Conservation (phyloP, 2,329 filamentous ascomycete species). For the Monascus ruber region DNA sequence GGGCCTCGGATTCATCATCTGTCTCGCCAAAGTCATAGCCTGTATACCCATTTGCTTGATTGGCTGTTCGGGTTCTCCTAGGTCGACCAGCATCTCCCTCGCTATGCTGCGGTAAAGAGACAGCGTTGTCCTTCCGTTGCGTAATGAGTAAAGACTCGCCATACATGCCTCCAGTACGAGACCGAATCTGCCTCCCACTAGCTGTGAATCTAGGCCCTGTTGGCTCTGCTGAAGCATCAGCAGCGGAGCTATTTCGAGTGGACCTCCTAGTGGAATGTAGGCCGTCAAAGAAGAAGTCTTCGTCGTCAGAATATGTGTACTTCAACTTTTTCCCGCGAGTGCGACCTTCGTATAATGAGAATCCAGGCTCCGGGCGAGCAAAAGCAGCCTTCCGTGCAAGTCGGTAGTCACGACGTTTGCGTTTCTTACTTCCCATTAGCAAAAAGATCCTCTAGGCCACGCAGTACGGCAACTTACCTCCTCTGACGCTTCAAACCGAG, state of each 20-base stretch:
- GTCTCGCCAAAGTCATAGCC: conserved; percentile 52
- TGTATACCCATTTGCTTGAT: conserved; percentile 27
- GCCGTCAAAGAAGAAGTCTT: conserved; percentile 55
- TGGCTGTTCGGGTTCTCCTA: conserved; percentile 26
- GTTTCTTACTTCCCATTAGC: conserved; percentile 50
- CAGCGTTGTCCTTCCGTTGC: conserved; percentile 36
- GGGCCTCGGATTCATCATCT: conserved; percentile 55
- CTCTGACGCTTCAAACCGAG: conserved; percentile 85
- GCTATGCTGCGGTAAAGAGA: conserved; percentile 31
- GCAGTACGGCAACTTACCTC: conserved; percentile 48
- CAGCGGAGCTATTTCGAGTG: conserved; percentile 53
- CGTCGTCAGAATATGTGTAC: conserved; percentile 90
- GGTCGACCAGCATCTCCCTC: conserved; percentile 30
- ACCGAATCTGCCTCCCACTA: conserved; percentile 70
- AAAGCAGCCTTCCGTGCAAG: conserved; percentile 78
- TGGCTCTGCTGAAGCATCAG: conserved; percentile 60
- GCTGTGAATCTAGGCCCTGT: conserved; percentile 59
- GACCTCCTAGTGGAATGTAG: conserved; percentile 54
- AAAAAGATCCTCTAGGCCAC: conserved; percentile 7
- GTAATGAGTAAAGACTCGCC: conserved; percentile 46
- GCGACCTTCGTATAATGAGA: conserved; percentile 89
- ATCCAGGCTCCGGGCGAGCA: conserved; percentile 73
- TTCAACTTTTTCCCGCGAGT: conserved; percentile 93
- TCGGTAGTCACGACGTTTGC: conserved; percentile 83
- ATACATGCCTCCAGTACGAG: conserved; percentile 42